Evolutionary conservation across 805 yeast species (phyloP), one percentile per base, ranked within the genome.

Genomic region (Ogataea ramenticola): DNA sequence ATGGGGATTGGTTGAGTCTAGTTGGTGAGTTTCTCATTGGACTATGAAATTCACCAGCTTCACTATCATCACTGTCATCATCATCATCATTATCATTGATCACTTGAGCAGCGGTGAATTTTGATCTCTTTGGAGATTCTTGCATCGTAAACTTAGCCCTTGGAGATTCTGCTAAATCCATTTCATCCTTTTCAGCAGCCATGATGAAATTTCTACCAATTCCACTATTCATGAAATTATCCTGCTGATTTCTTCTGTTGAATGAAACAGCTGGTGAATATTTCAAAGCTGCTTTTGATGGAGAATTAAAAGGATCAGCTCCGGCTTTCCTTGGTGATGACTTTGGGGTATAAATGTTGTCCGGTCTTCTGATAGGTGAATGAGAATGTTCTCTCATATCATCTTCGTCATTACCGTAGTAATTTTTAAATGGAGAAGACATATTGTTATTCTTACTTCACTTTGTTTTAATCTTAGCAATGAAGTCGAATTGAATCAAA

Each of bases 101-200:
- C 4, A 81, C 71, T 14, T 74, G 62, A 4, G 80, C 66, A 6
- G 80, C 70, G 4, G 70, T 68, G 34, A 72, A 74, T 34, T 65
- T 68, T 36, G 71, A 71, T 57, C 89, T 75, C 44, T 70, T 74
- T 30, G 95, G 93, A 0, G 95, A 81, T 59, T 86, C 90, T 51
- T 77, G 64, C 43, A 77, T 66, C 3, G 93, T 82, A 53, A 74
- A 82, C 41, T 73, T 75, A 36, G 86, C 80, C 62, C 95, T 71
- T 10, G 84, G 77, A 8, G 86, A 77, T 58, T 22, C 24, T 22
- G 24, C 38, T n/a, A 35, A n/a, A 16, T 17, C 57, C 41, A 65
- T 54, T 36, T 34, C 58, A 61, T 61, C 33, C 65, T 60, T 52
- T 36, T 58, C 63, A 2, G 68, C 66, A 8, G 65, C 66, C 46